phyloP scores from a whole-genome alignment of 2,329 filamentous ascomycete genomes.

The Colletotrichum kahawae region DNA sequence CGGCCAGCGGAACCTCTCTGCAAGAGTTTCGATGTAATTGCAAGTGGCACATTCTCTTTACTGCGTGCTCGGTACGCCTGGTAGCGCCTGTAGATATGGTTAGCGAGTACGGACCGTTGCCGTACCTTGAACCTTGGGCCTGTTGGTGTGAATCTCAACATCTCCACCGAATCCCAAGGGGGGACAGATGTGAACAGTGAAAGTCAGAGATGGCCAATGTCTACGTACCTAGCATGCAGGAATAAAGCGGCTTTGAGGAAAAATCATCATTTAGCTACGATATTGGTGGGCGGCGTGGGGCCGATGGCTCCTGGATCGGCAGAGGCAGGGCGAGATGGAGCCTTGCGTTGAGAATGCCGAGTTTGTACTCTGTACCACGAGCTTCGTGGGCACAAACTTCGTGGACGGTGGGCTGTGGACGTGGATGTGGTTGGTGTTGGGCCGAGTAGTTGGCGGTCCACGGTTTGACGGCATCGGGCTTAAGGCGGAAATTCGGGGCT shows the following conservation, averaged over 20 bases:
- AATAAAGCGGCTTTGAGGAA: not conserved
- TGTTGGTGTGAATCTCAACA: not conserved
- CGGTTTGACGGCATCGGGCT: not conserved
- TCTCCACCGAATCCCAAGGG: not conserved
- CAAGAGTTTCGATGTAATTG: not conserved
- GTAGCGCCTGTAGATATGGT: not conserved
- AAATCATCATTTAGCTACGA: not conserved
- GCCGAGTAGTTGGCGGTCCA: not conserved
- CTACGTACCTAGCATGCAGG: not conserved
- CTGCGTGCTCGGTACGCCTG: not conserved
- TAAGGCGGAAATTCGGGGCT: slow-evolving; percentile 2
- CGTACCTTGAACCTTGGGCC: not conserved
- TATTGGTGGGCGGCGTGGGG: slow-evolving; percentile 11
- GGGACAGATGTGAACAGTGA: not conserved
- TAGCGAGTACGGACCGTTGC: not conserved
- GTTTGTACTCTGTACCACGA: not conserved
- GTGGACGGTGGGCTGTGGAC: not conserved
- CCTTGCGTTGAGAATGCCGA: not conserved
- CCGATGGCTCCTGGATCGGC: slow-evolving; percentile 18
- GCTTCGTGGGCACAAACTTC: not conserved
- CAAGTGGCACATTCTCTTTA: not conserved
- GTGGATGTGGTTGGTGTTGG: not conserved
- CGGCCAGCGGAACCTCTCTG: not conserved
- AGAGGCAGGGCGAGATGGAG: not conserved
- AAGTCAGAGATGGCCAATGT: not conserved